Evolutionary conservation across 495 filamentous ascomycete genomes (phyloP).

Genomic region (Evansstolkia leycettana): DNA sequence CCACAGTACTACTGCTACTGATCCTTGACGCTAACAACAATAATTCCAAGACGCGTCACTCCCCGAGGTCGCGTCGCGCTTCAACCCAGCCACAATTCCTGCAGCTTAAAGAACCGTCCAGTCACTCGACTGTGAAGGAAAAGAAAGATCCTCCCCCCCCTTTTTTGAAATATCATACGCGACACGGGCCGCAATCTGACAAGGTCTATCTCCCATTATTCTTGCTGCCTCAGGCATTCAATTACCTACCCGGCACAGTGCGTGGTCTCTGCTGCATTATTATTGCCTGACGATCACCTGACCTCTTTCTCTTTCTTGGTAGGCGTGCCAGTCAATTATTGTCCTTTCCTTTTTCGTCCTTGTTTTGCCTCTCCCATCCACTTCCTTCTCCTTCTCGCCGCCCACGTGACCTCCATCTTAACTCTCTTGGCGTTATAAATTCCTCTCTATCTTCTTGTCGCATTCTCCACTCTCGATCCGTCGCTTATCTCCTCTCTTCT

Average conservation of each 20-base stretch:
- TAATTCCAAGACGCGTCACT: slow-evolving; percentile 11
- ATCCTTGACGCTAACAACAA: neutral
- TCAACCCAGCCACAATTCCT: slow-evolving; percentile 11
- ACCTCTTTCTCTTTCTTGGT: no score
- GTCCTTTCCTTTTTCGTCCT: slow-evolving; percentile 5
- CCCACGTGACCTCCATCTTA: slow-evolving; percentile 25
- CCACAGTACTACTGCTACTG: neutral
- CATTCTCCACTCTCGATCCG: slow-evolving; percentile 35
- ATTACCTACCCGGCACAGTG: slow-evolving; percentile 5
- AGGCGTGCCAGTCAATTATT: no score
- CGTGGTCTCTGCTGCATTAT: slow-evolving; percentile 2
- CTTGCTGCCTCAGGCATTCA: slow-evolving; percentile 12
- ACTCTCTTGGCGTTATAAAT: slow-evolving; percentile 39
- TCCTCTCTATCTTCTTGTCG: slow-evolving; percentile 21
- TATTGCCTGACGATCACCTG: slow-evolving; percentile 6
- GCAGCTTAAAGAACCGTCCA: slow-evolving; percentile 2
- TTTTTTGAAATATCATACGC: neutral
- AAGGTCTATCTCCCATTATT: slow-evolving; percentile 3
- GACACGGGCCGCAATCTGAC: neutral
- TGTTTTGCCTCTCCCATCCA: slow-evolving; percentile 10
- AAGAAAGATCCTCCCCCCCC: no score
- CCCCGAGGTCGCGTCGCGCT: slow-evolving; percentile 22
- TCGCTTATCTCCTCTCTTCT: slow-evolving; percentile 11
- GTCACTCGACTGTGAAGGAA: neutral
- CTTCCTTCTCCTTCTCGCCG: slow-evolving; percentile 7